Percentiles rank a stretch among this genome's conserved stretches.
phyloP scores from a whole-genome alignment of 768 basidiomycete species.

The Pleurotus tuber-regium region DNA sequence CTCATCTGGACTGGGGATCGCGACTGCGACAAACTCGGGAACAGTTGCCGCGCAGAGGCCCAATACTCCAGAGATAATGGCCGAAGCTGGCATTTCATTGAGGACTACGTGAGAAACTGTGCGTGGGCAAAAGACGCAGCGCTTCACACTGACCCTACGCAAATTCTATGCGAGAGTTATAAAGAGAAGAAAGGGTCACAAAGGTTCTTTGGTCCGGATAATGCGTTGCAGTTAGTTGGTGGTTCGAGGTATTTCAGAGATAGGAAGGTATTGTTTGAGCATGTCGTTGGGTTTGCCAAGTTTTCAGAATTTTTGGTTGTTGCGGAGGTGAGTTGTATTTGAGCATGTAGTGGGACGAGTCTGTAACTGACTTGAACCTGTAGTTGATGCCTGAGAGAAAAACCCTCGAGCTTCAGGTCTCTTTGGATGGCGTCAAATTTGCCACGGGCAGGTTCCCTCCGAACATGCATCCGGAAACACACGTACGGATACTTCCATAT shows the following conservation, averaged over 20 bases:
- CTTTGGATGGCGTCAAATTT: constrained; percentile 85
- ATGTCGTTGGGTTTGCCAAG: constrained; percentile 93
- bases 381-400: constrained; percentile 53
- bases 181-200: constrained; percentile 80
- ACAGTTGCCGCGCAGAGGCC: constrained; percentile 72
- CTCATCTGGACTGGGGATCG: constrained; percentile 87
- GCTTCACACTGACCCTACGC: constrained; percentile 76
- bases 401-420: constrained; percentile 84
- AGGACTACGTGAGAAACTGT: constrained; percentile 87
- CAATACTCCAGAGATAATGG: constrained; percentile 79
- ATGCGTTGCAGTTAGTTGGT: constrained; percentile 76
- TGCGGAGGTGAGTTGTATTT: constrained; percentile 67
- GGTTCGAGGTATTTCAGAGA: constrained; percentile 72
- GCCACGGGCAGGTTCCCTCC: constrained; percentile 89
- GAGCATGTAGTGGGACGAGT: constrained; percentile 1
- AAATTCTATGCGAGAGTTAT: constrained; percentile 93
- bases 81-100: constrained; percentile 69
- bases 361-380: constrained; percentile 2
- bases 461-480: constrained; percentile 83
- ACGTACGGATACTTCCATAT: no score
- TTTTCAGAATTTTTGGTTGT: constrained; percentile 97
- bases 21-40: constrained; percentile 48
- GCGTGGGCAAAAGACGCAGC: constrained; percentile 85
- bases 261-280: constrained; percentile 77
- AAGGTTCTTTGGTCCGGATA: constrained; percentile 45